Conservation (phyloP, 208 protist species). For the Tritrichomonas musculus region DNA sequence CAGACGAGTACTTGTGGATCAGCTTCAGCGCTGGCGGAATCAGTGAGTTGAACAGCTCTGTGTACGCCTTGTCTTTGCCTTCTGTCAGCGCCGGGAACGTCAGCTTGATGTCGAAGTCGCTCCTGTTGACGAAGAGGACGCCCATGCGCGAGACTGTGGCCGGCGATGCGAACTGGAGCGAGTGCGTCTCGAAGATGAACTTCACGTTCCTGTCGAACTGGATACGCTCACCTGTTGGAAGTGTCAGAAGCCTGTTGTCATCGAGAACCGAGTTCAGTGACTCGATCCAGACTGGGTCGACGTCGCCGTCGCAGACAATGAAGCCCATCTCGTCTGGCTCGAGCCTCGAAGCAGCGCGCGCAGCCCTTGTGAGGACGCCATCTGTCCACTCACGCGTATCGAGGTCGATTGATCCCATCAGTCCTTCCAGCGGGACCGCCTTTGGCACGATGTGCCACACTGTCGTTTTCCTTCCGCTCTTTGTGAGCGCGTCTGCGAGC, state of each 20-base stretch:
- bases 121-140: constrained; percentile 60
- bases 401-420: constrained; percentile 89
- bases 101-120: neutral
- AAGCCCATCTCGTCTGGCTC: neutral
- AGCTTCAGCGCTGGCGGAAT: neutral
- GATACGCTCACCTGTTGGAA: constrained; percentile 92
- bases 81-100: neutral
- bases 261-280: constrained; percentile 97
- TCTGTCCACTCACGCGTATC: constrained; percentile 96
- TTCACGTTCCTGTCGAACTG: constrained; percentile 95
- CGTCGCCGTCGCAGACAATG: constrained; percentile 93
- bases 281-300: constrained; percentile 97
- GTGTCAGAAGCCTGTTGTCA: constrained; percentile 88
- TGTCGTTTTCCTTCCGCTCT: constrained; percentile 74
- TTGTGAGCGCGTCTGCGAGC: constrained; percentile 75
- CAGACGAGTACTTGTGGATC: neutral
- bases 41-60: neutral
- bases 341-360: neutral
- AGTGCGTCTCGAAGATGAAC: constrained; percentile 95
- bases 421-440: constrained; percentile 62
- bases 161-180: constrained; percentile 85
- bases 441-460: constrained; percentile 84
- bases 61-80: neutral
- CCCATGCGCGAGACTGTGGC: constrained; percentile 92
- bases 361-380: constrained; percentile 63